Evolutionary conservation across 345 rosid species (phyloP), one percentile per base, ranked within the genome.

Genomic region (Brassica nigra): DNA sequence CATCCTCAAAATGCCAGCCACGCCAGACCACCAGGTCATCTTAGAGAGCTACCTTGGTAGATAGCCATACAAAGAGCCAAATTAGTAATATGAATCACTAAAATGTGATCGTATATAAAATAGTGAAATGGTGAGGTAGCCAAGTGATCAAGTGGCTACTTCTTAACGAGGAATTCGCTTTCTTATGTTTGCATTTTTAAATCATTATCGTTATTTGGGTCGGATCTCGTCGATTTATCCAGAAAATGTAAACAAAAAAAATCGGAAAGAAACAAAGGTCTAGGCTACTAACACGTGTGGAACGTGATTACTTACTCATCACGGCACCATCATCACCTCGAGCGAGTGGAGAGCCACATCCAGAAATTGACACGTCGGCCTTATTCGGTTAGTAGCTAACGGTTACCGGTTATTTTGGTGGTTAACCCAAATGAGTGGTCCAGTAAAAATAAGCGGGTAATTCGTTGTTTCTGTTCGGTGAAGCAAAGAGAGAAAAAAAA

Each of bases 381-480:
- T 58, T 20, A 71, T 70, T 37, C 39, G 66, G 76, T 77, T 62
- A 59, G 62, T 59, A 30, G 14, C 67, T 68, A 47, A 31, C 49
- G 47, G 75, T 77, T 62, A 61, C 69, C 61, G 58, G 62, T 54
- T 39, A 9, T 58, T 49, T 75, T 42, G 68, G 10, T 47, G 31
- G 80, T 70, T 77, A 77, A 20, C 76, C 23, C 47, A 64, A 78
- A 71, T 64, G 76, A 71, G 76, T 78, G 76, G 76, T 64, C 81
- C 81, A 74, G 33, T 67, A 44, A 79, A 36, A 68, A 59, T 1
- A 73, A 59, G 64, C 65, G 75, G 70, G 70, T 33, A 33, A 68
- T 18, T 68, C 65, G 82, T 79, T 79, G 78, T 79, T 79, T 58
- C 74, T 74, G 78, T 67, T 79, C 57, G 47, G 31, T 44, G 74